Evolutionary conservation across 495 filamentous ascomycete genomes (phyloP).

Genomic region (Cudoniella acicularis): DNA sequence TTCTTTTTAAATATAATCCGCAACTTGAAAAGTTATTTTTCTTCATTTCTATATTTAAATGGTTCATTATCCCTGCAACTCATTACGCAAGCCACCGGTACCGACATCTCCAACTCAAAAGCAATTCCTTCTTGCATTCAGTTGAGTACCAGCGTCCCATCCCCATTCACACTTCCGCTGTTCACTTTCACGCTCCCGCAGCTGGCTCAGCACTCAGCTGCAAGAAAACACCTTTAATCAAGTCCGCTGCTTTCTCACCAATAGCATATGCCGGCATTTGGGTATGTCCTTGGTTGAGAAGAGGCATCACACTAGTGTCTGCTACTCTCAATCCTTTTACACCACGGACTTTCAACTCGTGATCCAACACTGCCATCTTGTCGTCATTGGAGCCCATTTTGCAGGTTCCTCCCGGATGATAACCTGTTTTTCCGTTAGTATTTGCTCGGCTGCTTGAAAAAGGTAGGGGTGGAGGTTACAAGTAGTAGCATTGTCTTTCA

Average conservation of each 20-base stretch:
- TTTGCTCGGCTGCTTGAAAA: neutral
- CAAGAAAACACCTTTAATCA: slow-evolving; percentile 31
- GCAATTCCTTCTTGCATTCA: neutral
- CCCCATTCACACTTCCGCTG: neutral
- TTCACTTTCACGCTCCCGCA: neutral
- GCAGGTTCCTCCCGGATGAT: slow-evolving; percentile 24
- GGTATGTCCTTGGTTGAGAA: slow-evolving; percentile 23
- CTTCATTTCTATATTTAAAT: too few relatives aligned
- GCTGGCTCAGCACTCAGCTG: neutral
- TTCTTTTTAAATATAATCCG: too few relatives aligned
- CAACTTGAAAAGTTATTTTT: too few relatives aligned
- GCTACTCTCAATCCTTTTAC: slow-evolving; percentile 38
- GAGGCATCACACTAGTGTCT: slow-evolving; percentile 37
- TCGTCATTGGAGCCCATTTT: slow-evolving; percentile 54
- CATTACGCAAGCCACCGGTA: too few relatives aligned
- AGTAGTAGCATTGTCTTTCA: slow-evolving; percentile 49
- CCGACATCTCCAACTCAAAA: too few relatives aligned
- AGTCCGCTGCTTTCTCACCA: slow-evolving; percentile 59
- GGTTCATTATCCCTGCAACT: too few relatives aligned
- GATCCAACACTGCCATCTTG: slow-evolving; percentile 54
- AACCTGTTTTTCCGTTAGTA: slow-evolving; percentile 12
- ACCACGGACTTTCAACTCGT: slow-evolving; percentile 52
- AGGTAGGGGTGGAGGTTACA: slow-evolving; percentile 32
- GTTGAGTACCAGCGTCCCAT: slow-evolving; percentile 2
- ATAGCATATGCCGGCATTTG: slow-evolving; percentile 58